Conservation (phyloP, 768 basidiomycete species). For the Hypholoma fasciculare region DNA sequence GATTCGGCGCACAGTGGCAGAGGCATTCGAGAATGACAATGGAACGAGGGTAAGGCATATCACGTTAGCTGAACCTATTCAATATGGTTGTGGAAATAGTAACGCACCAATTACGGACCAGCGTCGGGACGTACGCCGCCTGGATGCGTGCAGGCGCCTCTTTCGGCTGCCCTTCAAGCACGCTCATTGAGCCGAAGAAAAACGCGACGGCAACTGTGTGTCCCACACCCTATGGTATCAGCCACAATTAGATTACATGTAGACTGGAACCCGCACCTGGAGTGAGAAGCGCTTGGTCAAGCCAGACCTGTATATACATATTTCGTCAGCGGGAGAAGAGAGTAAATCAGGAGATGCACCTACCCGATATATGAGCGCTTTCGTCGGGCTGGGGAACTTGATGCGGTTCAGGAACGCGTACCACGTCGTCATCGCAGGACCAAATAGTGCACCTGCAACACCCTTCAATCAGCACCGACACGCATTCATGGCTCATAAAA, state of each 20-base stretch:
- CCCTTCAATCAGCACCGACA: neutral
- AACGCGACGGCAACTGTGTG: constrained; percentile 43
- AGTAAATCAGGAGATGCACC: too few species aligned
- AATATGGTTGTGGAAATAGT: too few species aligned
- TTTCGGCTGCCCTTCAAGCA: constrained; percentile 71
- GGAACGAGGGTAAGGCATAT: too few species aligned
- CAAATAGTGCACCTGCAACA: constrained; percentile 64
- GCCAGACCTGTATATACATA: constrained; percentile 54
- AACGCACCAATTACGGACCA: constrained; percentile 73
- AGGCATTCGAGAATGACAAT: too few species aligned
- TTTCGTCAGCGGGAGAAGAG: neutral
- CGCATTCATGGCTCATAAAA: constrained; percentile 17
- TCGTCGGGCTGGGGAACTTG: constrained; percentile 62
- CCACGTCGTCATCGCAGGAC: constrained; percentile 83
- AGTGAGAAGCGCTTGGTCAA: constrained; percentile 80
- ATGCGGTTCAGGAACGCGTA: constrained; percentile 71
- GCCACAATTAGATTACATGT: neutral
- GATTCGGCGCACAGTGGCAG: too few species aligned
- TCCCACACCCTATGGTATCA: neutral
- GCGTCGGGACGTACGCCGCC: constrained; percentile 66
- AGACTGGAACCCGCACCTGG: constrained; percentile 41
- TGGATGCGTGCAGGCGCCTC: constrained; percentile 47
- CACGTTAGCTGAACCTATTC: too few species aligned
- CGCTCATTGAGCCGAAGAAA: constrained; percentile 73
- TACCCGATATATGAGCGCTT: constrained; percentile 63